Evolutionary conservation across 2,329 filamentous ascomycete species (phyloP).

Genomic region (Trichoderma semiorbis): DNA sequence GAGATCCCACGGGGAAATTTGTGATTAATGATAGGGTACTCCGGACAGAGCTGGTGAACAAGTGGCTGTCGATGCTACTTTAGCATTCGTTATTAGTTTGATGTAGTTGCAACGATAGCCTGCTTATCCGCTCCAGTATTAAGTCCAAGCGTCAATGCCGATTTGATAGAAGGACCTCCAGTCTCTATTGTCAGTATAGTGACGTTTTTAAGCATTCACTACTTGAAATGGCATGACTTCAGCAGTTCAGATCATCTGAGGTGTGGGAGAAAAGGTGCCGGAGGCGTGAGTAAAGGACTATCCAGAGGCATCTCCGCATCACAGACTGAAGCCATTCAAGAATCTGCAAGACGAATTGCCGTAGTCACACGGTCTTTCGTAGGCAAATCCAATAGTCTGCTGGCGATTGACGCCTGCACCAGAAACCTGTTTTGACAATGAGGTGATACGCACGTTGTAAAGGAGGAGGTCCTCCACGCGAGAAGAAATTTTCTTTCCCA

Average conservation of each 20-base stretch:
- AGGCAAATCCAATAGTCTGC: background rate
- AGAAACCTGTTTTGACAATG: background rate
- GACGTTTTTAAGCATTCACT: background rate
- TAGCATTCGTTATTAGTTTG: background rate
- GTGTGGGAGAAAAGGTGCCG: background rate
- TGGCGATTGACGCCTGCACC: background rate
- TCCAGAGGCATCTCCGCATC: background rate
- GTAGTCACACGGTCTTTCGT: background rate
- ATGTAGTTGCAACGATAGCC: background rate
- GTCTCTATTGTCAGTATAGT: background rate
- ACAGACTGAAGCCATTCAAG: background rate
- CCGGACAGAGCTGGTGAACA: background rate
- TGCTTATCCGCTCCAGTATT: background rate
- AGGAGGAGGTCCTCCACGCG: background rate
- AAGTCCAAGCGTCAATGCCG: background rate
- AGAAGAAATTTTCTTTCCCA: background rate
- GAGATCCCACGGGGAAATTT: background rate
- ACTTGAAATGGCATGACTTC: background rate
- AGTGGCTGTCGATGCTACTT: slow-evolving; percentile 12
- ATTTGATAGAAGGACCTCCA: background rate
- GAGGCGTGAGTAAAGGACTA: background rate
- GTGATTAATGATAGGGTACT: background rate
- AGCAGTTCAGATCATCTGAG: background rate
- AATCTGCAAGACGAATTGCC: background rate
- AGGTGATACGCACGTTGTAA: background rate